Percentiles rank a stretch among this genome's conserved stretches.
phyloP scores from a whole-genome alignment of 2,329 filamentous ascomycete genomes.

The Botrytis tulipae region DNA sequence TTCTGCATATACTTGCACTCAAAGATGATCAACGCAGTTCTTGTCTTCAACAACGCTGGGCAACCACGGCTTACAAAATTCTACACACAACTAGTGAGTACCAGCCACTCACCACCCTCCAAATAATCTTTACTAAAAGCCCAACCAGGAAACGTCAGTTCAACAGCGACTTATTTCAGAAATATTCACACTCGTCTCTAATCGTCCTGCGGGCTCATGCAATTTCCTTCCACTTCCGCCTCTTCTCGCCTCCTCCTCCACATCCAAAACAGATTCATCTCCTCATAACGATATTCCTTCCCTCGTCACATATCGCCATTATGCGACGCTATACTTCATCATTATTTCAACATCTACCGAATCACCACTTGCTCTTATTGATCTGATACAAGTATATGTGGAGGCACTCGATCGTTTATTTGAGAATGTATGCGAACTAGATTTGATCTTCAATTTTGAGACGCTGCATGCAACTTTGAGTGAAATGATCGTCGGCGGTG shows the following conservation, averaged over 20 bases:
- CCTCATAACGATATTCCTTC: slow-evolving; percentile 86
- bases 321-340: slow-evolving; percentile 98
- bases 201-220: slow-evolving; percentile 86
- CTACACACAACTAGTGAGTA: slow-evolving; percentile 85
- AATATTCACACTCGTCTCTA: slow-evolving; percentile 93
- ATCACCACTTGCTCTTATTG: slow-evolving; percentile 89
- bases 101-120: neutral
- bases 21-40: slow-evolving; percentile 94
- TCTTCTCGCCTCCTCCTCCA: slow-evolving; percentile 60
- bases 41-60: slow-evolving; percentile 98
- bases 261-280: slow-evolving; percentile 64
- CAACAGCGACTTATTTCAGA: slow-evolving; percentile 96
- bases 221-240: slow-evolving; percentile 88
- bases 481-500: slow-evolving; percentile 94
- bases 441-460: slow-evolving; percentile 99
- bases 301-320: slow-evolving; percentile 96
- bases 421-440: slow-evolving; percentile 95
- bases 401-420: slow-evolving; percentile 93
- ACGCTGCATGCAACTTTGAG: slow-evolving; percentile 85
- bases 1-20: neutral
- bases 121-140: slow-evolving; percentile 22
- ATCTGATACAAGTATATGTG: slow-evolving; percentile 97
- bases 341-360: slow-evolving; percentile 96
- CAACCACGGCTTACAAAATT: slow-evolving; percentile 97
- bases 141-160: slow-evolving; percentile 81